Base-by-base conservation (phyloP, 2,329 filamentous ascomycete species). In the Dichotomopilus funicola region DNA sequence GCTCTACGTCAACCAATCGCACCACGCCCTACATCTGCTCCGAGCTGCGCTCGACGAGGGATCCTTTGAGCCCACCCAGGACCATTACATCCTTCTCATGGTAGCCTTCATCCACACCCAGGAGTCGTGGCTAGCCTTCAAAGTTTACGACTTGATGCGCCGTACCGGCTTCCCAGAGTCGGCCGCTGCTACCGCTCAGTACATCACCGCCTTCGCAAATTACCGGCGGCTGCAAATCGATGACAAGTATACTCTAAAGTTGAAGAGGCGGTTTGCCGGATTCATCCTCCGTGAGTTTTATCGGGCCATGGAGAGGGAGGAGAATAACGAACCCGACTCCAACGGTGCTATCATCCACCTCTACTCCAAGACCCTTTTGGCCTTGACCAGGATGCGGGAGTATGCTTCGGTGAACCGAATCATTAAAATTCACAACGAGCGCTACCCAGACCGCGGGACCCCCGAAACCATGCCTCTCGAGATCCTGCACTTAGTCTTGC, bases 401-500 rank as follows among this genome's bases (percentile, higher is more conserved):
- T 64, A 67, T 48, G 62, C 63, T 38, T 64, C 73, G 67, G 66
- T 74, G 44, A 68, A 74, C 36, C 70, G 75, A 47, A 72, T 77
- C 54, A 73, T 78, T 37, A 67, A 75, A 4, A 69, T 76, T 12
- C 81, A 82, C 63, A 78, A 53, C 73, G 76, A 54, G 63, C 86
- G 49, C 76, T 86, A 61, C 6, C 63, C 64, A 11, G 40, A 53
- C 33, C 50, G 57, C 27, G 38, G 47, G 7, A 57, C 54, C 10
- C 48, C 84, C 5, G 79, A 81, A 12, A 71, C 78, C 58, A 71
- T 80, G 53, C 70, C 89, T 5, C 76, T 85, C 61, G 71, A 55
- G 12, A 71, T 91, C 53, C 71, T 88, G 27, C 76, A 77, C 49
- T 78, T 85, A 7, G 70, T 92, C 56, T 91, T 96, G 86, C 73